phyloP scores from a whole-genome alignment of 73 alveolate species.

The Paramecium sexaurelia region DNA sequence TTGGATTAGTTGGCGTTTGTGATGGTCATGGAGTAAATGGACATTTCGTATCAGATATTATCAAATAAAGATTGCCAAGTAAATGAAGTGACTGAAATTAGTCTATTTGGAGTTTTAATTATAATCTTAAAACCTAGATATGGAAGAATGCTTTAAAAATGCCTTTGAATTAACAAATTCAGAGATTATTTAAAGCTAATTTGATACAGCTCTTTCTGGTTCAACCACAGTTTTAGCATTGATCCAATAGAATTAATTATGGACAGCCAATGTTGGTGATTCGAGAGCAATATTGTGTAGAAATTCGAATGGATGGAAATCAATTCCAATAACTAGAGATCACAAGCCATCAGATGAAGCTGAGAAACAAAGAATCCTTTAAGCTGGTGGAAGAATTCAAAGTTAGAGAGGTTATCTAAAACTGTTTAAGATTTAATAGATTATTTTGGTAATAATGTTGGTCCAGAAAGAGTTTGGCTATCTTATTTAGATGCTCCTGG shows the following conservation, averaged over 20 bases:
- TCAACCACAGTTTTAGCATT: slow-evolving; percentile 78
- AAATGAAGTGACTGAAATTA: neutral
- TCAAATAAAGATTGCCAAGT: slow-evolving; percentile 48
- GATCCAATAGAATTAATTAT: slow-evolving; percentile 66
- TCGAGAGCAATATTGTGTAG: slow-evolving; percentile 82
- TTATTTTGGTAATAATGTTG: slow-evolving; percentile 78
- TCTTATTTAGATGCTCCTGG: slow-evolving; percentile 94
- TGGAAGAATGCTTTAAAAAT: slow-evolving; percentile 3
- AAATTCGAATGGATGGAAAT: slow-evolving; percentile 75
- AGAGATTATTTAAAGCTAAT: slow-evolving; percentile 58
- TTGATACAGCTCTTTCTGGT: slow-evolving; percentile 72
- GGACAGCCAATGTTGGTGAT: slow-evolving; percentile 91
- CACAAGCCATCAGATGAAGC: slow-evolving; percentile 86
- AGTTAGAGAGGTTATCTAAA: neutral
- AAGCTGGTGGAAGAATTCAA: slow-evolving; percentile 79
- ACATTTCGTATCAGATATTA: slow-evolving; percentile 55
- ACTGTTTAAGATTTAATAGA: slow-evolving; percentile 59
- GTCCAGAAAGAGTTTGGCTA: slow-evolving; percentile 96
- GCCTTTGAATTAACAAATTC: slow-evolving; percentile 57
- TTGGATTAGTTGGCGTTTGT: slow-evolving; percentile 51
- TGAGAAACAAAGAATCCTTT: slow-evolving; percentile 79
- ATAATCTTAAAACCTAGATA: slow-evolving; percentile 10
- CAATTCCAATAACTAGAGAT: slow-evolving; percentile 63
- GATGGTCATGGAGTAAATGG: slow-evolving; percentile 71
- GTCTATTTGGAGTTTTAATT: neutral